Conservation (phyloP, 2,329 filamentous ascomycete genomes). For the Xylariaceae sp. region DNA sequence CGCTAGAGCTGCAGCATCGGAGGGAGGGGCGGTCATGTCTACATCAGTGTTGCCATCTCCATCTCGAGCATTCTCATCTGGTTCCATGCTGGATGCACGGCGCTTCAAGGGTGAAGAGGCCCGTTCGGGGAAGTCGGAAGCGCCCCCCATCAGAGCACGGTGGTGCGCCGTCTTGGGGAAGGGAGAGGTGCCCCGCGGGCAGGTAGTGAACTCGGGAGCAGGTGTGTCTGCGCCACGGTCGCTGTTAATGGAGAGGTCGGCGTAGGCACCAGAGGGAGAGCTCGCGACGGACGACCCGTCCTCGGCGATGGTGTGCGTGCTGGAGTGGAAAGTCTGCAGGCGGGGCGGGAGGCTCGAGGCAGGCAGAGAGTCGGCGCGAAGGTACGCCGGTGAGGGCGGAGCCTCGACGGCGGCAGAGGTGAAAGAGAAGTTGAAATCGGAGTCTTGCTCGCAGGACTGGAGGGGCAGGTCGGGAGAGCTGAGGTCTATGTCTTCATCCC, state of each 20-base stretch:
- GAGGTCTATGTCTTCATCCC: conserved; percentile 38
- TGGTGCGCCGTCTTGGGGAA: conserved; percentile 45
- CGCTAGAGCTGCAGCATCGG: conserved; percentile 16
- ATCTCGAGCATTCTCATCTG: conserved; percentile 34
- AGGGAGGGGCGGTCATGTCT: conserved; percentile 40
- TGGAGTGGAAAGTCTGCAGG: conserved; percentile 45
- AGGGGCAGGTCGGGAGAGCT: conserved; percentile 45
- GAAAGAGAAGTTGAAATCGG: conserved; percentile 51
- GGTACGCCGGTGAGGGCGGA: conserved; percentile 34
- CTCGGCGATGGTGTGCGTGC: conserved; percentile 44
- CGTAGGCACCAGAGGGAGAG: conserved; percentile 56
- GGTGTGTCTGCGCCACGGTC: conserved; percentile 48
- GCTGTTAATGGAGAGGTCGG: conserved; percentile 55
- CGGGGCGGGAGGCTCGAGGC: conserved; percentile 52
- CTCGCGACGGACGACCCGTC: conserved; percentile 56
- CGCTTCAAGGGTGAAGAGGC: conserved; percentile 65
- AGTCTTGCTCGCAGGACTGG: conserved; percentile 51
- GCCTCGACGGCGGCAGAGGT: conserved; percentile 39
- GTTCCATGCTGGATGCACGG: conserved; percentile 61
- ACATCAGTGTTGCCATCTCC: conserved; percentile 43
- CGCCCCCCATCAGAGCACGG: conserved; percentile 59
- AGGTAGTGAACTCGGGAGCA: conserved; percentile 37
- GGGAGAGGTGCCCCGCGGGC: conserved; percentile 51
- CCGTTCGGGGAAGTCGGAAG: conserved; percentile 55
- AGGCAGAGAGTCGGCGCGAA: conserved; percentile 33